A percentile compares a stretch with the other conserved stretches of the same genome.
These are phyloP conservation scores for Tricholoma sp. DNA, from an alignment of 768 basidiomycete genomes.

Conservation along the genomic window DNA sequence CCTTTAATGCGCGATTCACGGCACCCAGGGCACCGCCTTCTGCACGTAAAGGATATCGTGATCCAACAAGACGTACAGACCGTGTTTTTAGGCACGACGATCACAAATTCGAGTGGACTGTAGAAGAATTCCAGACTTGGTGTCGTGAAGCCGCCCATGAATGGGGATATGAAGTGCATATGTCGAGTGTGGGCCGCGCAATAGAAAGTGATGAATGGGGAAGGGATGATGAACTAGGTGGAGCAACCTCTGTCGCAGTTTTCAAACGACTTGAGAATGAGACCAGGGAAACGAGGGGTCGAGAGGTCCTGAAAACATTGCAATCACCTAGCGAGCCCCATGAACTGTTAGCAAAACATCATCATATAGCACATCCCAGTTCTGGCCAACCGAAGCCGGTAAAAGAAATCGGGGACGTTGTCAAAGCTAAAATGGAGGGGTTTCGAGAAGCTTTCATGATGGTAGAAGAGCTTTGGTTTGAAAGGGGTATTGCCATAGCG, in stretches of 20 bases:
- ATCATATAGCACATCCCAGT: slow-evolving; percentile 46
- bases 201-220: slow-evolving; percentile 64
- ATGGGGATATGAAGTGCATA: slow-evolving; percentile 70
- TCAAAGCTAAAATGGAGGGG: slow-evolving; percentile 51
- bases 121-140: slow-evolving; percentile 64
- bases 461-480: slow-evolving; percentile 48
- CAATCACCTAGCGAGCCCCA: slow-evolving; percentile 30
- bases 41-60: slow-evolving; percentile 50
- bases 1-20: slow-evolving; percentile 74
- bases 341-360: slow-evolving; percentile 39
- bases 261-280: slow-evolving; percentile 46
- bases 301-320: slow-evolving; percentile 24
- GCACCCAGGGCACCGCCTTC: slow-evolving; percentile 41
- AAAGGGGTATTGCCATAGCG: slow-evolving; percentile 36
- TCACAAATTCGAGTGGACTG: slow-evolving; percentile 89
- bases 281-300: slow-evolving; percentile 35
- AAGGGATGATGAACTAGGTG: slow-evolving; percentile 58
- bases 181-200: slow-evolving; percentile 55
- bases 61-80: slow-evolving; percentile 72
- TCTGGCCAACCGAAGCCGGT: slow-evolving; percentile 38
- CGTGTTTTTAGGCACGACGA: slow-evolving; percentile 77
- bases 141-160: slow-evolving; percentile 49
- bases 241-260: slow-evolving; percentile 61
- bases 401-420: slow-evolving; percentile 41
- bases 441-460: slow-evolving; percentile 44